Evolutionary conservation across 139 green algal genomes (phyloP).

Genomic region (Micromonas commoda): DNA sequence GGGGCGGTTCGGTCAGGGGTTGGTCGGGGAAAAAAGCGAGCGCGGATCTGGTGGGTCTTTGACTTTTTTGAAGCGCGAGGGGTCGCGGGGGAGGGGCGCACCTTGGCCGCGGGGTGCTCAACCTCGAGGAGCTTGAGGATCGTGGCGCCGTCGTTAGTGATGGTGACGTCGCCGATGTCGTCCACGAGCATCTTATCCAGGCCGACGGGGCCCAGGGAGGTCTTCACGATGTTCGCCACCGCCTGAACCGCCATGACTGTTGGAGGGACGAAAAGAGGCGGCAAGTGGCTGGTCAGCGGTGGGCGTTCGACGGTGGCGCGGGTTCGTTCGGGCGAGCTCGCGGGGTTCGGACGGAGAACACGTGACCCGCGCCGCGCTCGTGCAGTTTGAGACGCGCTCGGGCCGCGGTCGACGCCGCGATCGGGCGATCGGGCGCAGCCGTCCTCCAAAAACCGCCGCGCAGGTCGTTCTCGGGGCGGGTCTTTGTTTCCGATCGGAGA

Average conservation of each 20-base stretch:
- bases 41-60: no score
- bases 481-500: no score
- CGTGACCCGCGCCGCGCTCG: conserved; percentile 1
- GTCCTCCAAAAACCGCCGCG: no score
- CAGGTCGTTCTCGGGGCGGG: no score
- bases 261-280: not conserved
- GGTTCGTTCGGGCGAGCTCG: not conserved
- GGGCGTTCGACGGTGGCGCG: not conserved
- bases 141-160: conserved; percentile 98
- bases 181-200: conserved; percentile 99
- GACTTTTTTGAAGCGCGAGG: no score
- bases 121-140: conserved; percentile 98
- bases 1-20: conserved; percentile 1
- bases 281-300: not conserved
- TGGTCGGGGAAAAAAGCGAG: no score
- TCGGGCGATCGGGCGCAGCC: no score
- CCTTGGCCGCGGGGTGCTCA: conserved; percentile 96
- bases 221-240: conserved; percentile 97
- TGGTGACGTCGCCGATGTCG: conserved; percentile 98
- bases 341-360: not conserved
- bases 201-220: conserved; percentile 85
- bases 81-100: conserved; percentile 34
- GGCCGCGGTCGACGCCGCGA: no score
- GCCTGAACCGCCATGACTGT: conserved; percentile 79
- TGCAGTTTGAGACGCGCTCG: no score